Conservation (phyloP, 2,329 filamentous ascomycete species). For the Neofusicoccum ribis region DNA sequence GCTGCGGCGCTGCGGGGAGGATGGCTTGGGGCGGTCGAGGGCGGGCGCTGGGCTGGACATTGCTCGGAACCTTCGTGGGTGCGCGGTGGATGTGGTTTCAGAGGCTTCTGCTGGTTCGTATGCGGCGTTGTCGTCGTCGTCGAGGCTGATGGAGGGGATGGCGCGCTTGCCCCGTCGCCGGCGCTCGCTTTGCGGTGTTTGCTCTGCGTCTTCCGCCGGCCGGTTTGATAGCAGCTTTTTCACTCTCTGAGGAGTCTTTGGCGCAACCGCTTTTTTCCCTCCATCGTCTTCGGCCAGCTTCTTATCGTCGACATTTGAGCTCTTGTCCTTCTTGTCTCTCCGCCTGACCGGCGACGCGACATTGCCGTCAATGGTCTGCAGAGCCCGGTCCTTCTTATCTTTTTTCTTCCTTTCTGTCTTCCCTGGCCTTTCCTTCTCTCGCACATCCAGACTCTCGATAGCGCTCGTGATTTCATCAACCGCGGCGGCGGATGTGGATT, state of each 20-base stretch:
- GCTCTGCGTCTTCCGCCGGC: background rate
- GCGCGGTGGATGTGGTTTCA: background rate
- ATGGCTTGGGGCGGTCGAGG: background rate
- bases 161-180: background rate
- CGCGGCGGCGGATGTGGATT: background rate
- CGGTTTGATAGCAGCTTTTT: background rate
- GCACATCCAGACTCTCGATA: background rate
- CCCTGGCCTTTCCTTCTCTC: background rate
- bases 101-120: background rate
- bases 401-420: background rate
- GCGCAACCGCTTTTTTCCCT: background rate
- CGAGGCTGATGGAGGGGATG: background rate
- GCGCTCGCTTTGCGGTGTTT: background rate
- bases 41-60: background rate
- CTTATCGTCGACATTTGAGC: no score
- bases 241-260: background rate
- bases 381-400: background rate
- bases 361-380: constrained; percentile 9
- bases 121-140: background rate
- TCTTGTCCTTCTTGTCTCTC: background rate
- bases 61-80: background rate
- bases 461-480: background rate
- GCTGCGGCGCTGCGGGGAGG: background rate
- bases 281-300: no score
- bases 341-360: background rate